Percentiles rank a stretch among this genome's conserved stretches.
Evolutionary conservation across 1,139 yeast species (phyloP).

Genomic region (Debaryomyces subglobosus): DNA sequence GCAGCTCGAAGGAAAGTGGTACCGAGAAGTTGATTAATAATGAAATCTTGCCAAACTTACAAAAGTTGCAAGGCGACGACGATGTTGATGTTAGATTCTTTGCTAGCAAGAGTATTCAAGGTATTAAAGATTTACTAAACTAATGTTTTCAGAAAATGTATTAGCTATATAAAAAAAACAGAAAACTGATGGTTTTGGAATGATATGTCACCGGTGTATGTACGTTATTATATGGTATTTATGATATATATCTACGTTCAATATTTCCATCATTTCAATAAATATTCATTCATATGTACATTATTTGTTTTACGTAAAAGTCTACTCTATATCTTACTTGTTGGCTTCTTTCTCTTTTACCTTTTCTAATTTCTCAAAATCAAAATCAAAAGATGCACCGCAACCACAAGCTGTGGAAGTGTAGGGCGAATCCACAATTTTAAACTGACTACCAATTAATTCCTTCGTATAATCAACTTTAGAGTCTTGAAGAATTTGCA

Average conservation of each 20-base stretch:
- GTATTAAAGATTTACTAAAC: slow-evolving; percentile 29
- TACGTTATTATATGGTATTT: slow-evolving; percentile 1
- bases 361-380: slow-evolving; percentile 56
- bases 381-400: slow-evolving; percentile 92
- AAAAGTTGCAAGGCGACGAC: slow-evolving; percentile 65
- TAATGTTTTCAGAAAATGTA: slow-evolving; percentile 43
- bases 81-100: slow-evolving; percentile 92
- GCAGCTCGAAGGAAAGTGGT: slow-evolving; percentile 24
- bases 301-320: not conserved
- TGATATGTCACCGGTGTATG: not conserved
- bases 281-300: slow-evolving; percentile 4
- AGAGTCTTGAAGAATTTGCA: slow-evolving; percentile 82
- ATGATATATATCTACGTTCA: not conserved
- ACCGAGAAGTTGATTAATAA: slow-evolving; percentile 49
- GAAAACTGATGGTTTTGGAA: slow-evolving; percentile 94
- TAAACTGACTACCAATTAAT: slow-evolving; percentile 92
- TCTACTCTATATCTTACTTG: slow-evolving; percentile 2
- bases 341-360: slow-evolving; percentile 18
- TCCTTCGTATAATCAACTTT: slow-evolving; percentile 90
- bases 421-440: slow-evolving; percentile 86
- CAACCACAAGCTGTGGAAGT: slow-evolving; percentile 95
- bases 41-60: slow-evolving; percentile 66
- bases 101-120: slow-evolving; percentile 63
- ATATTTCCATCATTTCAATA: slow-evolving; percentile 6
- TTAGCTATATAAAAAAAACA: slow-evolving; percentile 83